Conservation (phyloP, 768 basidiomycete species). For the Phlegmacium glaucopus region DNA sequence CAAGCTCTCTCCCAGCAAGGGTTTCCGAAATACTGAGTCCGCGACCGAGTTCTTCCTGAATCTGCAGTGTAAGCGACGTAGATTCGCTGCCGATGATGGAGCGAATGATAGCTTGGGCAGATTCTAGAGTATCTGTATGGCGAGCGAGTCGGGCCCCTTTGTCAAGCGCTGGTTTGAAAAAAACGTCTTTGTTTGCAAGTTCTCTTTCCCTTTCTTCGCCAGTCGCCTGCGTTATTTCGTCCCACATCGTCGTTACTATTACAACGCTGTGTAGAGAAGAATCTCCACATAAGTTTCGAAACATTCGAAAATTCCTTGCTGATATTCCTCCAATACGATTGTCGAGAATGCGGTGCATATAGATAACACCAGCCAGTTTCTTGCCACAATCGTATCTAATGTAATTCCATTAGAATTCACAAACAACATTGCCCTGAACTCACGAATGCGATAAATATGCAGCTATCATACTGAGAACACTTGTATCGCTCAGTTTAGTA, state of each 20-base stretch:
- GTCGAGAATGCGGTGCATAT: slow-evolving; percentile 54
- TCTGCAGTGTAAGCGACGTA: slow-evolving; percentile 39
- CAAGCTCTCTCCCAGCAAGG: slow-evolving; percentile 49
- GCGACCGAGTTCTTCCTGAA: slow-evolving; percentile 53
- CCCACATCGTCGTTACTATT: slow-evolving; percentile 56
- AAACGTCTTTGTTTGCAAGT: slow-evolving; percentile 35
- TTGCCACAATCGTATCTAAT: slow-evolving; percentile 29
- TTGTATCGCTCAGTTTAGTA: slow-evolving; percentile 43
- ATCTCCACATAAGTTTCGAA: slow-evolving; percentile 51
- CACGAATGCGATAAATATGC: slow-evolving; percentile 33
- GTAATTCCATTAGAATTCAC: neutral
- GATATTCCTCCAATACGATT: slow-evolving; percentile 48
- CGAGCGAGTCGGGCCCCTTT: slow-evolving; percentile 45
- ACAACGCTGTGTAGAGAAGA: slow-evolving; percentile 45
- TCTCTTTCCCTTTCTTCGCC: slow-evolving; percentile 44
- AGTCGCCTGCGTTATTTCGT: slow-evolving; percentile 32
- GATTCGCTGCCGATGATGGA: slow-evolving; percentile 33
- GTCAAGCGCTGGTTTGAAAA: slow-evolving; percentile 50
- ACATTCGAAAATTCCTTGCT: slow-evolving; percentile 49
- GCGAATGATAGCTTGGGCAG: slow-evolving; percentile 40
- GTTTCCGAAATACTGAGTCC: slow-evolving; percentile 48
- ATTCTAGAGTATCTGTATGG: slow-evolving; percentile 36
- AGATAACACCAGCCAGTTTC: slow-evolving; percentile 50
- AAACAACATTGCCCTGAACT: slow-evolving; percentile 4
- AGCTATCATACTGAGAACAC: slow-evolving; percentile 48